Conservation (phyloP, 2,329 filamentous ascomycete genomes). For the Talaromyces sp. region DNA sequence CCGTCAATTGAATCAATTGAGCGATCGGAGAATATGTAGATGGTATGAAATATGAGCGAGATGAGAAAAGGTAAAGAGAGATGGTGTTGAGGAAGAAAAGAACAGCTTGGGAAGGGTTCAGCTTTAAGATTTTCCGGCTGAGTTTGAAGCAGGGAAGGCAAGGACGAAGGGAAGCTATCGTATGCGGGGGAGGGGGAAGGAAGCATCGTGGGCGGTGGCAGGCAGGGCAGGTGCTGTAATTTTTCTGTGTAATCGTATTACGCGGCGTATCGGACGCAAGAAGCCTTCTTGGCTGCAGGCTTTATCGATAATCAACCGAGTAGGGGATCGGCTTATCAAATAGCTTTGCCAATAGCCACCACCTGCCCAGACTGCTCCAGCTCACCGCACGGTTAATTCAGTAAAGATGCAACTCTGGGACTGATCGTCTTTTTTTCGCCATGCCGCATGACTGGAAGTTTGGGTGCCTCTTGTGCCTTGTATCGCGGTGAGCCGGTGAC, state of each 20-base stretch:
- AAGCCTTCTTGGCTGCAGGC: background rate
- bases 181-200: conserved; percentile 8
- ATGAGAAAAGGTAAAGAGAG: background rate
- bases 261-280: background rate
- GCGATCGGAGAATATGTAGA: background rate
- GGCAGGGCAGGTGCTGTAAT: conserved; percentile 3
- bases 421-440: conserved; percentile 3
- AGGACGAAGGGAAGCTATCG: background rate
- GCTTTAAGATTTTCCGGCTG: background rate
- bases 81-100: background rate
- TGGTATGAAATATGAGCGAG: background rate
- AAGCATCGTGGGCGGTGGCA: background rate
- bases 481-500: conserved; percentile 18
- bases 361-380: conserved; percentile 4
- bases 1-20: conserved; percentile 6
- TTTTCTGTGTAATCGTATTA: background rate
- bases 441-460: conserved; percentile 3
- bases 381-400: conserved; percentile 17
- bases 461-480: conserved; percentile 1
- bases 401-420: background rate
- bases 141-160: conserved; percentile 1
- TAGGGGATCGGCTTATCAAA: conserved; percentile 8
- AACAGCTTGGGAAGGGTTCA: background rate
- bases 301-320: background rate
- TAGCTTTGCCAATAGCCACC: conserved; percentile 10